Evolutionary conservation across 768 basidiomycete genomes (phyloP).

Genomic region (Mycena indigotica): DNA sequence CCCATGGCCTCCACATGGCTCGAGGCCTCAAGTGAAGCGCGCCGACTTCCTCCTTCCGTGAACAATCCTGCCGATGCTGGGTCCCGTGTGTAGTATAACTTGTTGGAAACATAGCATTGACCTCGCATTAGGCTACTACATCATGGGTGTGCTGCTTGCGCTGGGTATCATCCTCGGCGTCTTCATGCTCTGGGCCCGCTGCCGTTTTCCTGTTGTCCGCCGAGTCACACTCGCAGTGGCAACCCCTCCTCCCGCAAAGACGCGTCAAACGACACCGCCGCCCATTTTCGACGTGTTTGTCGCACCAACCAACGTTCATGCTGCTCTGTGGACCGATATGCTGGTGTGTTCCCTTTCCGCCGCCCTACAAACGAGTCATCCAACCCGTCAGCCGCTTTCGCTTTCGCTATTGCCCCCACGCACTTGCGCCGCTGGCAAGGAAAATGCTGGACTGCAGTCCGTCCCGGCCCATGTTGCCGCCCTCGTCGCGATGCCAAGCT

Average conservation of each 20-base stretch:
- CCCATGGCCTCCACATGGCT: not conserved
- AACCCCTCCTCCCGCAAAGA: not conserved
- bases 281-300: not conserved
- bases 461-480: not conserved
- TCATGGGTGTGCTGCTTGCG: not conserved
- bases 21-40: not conserved
- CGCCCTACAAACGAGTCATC: not conserved
- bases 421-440: not conserved
- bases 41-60: not conserved
- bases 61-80: not conserved
- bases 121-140: not conserved
- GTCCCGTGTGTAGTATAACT: not conserved
- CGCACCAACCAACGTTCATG: not conserved
- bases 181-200: conserved; percentile 1
- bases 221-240: not conserved
- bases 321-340: not conserved
- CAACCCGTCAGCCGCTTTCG: not conserved
- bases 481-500: not conserved
- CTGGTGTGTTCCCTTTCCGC: not conserved
- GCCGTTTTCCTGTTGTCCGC: not conserved
- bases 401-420: not conserved
- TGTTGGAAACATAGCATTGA: not conserved
- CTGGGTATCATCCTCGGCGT: not conserved
- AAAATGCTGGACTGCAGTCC: not conserved
- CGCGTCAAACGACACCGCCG: not conserved